Evolutionary conservation across 352 stramenopile genomes (phyloP).

Genomic region (Pythium graminicola): DNA sequence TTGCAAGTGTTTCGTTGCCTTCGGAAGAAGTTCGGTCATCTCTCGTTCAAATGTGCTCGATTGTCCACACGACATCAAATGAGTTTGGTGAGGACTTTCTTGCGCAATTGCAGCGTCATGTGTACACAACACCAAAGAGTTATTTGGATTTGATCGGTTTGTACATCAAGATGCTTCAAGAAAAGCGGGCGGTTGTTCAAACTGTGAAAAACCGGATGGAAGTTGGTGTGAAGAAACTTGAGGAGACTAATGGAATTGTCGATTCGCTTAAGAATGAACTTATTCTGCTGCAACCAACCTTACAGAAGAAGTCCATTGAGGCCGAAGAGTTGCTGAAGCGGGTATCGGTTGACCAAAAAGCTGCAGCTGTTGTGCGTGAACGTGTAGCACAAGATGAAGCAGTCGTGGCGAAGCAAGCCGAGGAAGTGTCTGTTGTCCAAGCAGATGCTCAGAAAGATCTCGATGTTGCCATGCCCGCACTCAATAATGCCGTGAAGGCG

Average conservation of each 20-base stretch:
- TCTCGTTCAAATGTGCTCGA: conserved; percentile 89
- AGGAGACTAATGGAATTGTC: conserved; percentile 93
- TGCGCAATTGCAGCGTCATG: conserved; percentile 80
- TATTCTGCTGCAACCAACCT: conserved; percentile 87
- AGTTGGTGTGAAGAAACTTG: conserved; percentile 90
- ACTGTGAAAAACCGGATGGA: conserved; percentile 87
- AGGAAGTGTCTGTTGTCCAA: conserved; percentile 87
- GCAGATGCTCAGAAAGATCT: conserved; percentile 91
- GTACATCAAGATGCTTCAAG: conserved; percentile 90
- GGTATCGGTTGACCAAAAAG: conserved; percentile 90
- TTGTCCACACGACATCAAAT: conserved; percentile 90
- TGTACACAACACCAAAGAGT: conserved; percentile 96
- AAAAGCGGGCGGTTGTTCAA: conserved; percentile 77
- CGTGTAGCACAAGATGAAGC: conserved; percentile 89
- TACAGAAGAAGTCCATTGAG: conserved; percentile 87
- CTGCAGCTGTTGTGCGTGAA: conserved; percentile 83
- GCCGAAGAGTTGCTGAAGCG: conserved; percentile 89
- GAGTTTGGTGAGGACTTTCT: conserved; percentile 86
- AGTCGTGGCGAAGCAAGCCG: conserved; percentile 85
- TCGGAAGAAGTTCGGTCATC: conserved; percentile 60
- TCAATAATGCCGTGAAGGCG: conserved; percentile 86
- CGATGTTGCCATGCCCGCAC: conserved; percentile 88
- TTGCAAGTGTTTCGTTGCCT: conserved; percentile 75
- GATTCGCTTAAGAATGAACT: conserved; percentile 90
- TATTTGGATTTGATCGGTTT: conserved; percentile 95